Evolutionary conservation across 2,329 filamentous ascomycete genomes (phyloP), one percentile per base, ranked within the genome.

Genomic region (Pyrenophora tritici-repentis): DNA sequence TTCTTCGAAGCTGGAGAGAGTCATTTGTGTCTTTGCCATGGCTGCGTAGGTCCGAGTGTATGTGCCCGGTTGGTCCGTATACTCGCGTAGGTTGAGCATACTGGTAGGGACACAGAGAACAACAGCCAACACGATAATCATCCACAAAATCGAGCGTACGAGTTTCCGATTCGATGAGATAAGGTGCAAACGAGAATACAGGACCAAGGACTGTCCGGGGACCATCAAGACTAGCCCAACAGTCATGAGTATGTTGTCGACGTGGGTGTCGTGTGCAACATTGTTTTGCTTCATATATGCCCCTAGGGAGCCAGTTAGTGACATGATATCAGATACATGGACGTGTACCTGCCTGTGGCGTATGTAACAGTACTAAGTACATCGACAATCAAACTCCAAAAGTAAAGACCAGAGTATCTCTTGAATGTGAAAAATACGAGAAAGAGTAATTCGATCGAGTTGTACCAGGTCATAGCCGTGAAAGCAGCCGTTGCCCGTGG

Each of bases 171-270:
- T 51, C 13, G 26, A 47, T 22, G 42, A 47, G 18, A 62, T 48
- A 14, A 62, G 47, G 29, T 62, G 55, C 1, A 62, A 32, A 3
- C 84, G 76, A 1, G 83, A 85, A 69, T 83, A 86, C 0, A 86
- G 72, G 1, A 86, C 83, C 14, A 85, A 53, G 0, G 78, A 78
- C 61, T 85, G 82, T 0, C 83, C 84, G 0, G 83, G 84, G 0
- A 86, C 80, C 81, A 86, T 84, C 2, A 71, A 59, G 62, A 79
- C 79, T 79, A 83, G 80, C 9, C 81, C 82, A 71, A 76, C 2
- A 0, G 42, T 46, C 12, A 79, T 63, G 3, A 79, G 59, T 4
- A 74, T 73, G 3, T 76, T 71, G 41, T 50, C 44, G 17, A 53
- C 8, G 7, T 24, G 12, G 13, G 38, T 17, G 8, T 48, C 29